Evolutionary conservation across 2,329 filamentous ascomycete species (phyloP), one percentile per base, ranked within the genome.

Genomic region (Calonectria hawksworthii): DNA sequence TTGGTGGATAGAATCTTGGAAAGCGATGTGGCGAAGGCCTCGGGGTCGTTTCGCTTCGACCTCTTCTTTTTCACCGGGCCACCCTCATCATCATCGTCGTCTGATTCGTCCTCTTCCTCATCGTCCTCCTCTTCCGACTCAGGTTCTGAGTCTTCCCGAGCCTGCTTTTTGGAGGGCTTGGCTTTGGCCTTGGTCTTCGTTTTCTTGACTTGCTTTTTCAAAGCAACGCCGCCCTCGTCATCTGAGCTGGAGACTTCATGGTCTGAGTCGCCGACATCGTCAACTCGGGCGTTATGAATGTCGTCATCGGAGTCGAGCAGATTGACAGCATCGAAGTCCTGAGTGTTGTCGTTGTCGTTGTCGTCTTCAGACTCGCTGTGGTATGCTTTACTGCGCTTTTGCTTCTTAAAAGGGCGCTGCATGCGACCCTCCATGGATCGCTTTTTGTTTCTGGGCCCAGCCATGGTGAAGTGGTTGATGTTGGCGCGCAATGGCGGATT

Each of bases 1-100:
- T 99, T 99, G 65, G 95, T 96, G 71, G 93, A 93, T 56, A 99
- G 90, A 83, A 99, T 98, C 85, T 97, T 98, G 79, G 94, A 94
- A 81, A 99, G 95, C 66, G 96, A 98, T 1, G 94, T 98, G 30
- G 96, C 95, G 85, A 99, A 99, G 68, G 95, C 96, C 77, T 90
- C 89, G 3, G 97, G 96, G 85, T 99, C 96, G 86, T 98, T 98
- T 83, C 96, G 94, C 87, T 99, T 99, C 18, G 93, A 92, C 81
- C 92, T 94, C 47, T 82, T 82, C 76, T 86, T 86, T 61, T 79
- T 83, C 16, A 81, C 66, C 85, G 50, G 85, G 50, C 82, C 59
- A 68, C 85, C 86, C 28, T 86, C 83, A n/a, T 86, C 83, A 2
- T 84, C 85, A 8, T 87, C 86, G 2, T 84, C 86, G n/a, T 86